Base-by-base conservation (phyloP, 2,329 filamentous ascomycete genomes). In the Pseudogymnoascus sp. region DNA sequence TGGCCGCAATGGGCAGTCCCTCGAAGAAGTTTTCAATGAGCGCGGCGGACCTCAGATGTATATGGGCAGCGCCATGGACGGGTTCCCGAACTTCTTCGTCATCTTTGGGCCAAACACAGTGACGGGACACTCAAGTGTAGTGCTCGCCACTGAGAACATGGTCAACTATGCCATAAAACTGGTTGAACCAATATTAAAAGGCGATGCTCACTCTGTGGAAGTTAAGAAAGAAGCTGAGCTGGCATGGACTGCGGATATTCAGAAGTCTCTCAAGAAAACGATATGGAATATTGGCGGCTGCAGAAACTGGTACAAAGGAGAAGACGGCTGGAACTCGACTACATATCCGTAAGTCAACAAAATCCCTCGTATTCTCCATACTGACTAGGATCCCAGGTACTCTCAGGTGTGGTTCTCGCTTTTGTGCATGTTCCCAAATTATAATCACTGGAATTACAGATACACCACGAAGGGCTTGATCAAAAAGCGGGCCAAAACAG, bases 21-120 rank as follows among this genome's bases (percentile, higher is more conserved):
- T 86, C 2, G 77, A 83, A 34, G 76, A 83, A 48, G 73, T 80
- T 0, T 86, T 83, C 79, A 76, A 80, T 2, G 76, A 80, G 62
- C 77, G 81, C 62, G 83, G 83, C 28, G 84, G 84, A 0, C 75
- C 83, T 0, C 81, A 83, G 68, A 82, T 83, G 6, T 87, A 87
- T 67, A 79, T 81, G 67, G 81, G 82, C 6, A 81, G 79, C 7
- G 81, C 83, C 1, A 79, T 85, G 75, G 80, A 85, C 66, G 79
- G 79, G 0, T 84, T 84, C 69, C 83, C 83, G 0, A 86, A 86
- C 67, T 83, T 85, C 70, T 85, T 86, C 73, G 78, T 83, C 63
- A 75, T 85, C 6, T 82, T 83, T 64, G 83, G 84, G 0, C 84
- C 83, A 1, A 87, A 87, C 67, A 84, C 81, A 0, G 81, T 77